Evolutionary conservation across 371 early-diverging fungal species (phyloP).

Genomic region (Mucor racemosus): DNA sequence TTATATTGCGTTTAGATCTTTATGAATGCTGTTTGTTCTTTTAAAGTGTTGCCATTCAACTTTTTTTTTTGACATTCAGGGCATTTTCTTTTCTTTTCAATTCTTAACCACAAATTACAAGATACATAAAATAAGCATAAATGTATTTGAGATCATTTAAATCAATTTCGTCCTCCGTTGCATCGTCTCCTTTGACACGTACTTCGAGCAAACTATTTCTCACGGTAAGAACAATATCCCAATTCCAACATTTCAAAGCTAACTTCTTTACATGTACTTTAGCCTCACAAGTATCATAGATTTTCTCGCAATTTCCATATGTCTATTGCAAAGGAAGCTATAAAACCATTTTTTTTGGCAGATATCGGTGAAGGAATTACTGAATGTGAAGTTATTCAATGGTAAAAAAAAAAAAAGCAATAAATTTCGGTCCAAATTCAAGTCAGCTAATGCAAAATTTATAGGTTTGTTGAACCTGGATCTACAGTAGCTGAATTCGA

Average conservation of each 20-base stretch:
- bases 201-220: slow-evolving; percentile 21
- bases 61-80: not conserved
- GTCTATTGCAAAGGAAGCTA: slow-evolving; percentile 36
- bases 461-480: slow-evolving; percentile 92
- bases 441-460: not conserved
- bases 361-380: slow-evolving; percentile 99
- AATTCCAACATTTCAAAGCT: not conserved
- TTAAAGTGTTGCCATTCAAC: not conserved
- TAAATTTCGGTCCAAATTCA: not conserved
- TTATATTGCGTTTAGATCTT: not conserved
- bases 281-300: not conserved
- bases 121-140: not conserved
- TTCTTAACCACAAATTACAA: not conserved
- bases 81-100: not conserved
- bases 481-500: slow-evolving; percentile 91
- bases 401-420: slow-evolving; percentile 58
- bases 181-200: slow-evolving; percentile 13
- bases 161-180: slow-evolving; percentile 14
- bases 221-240: slow-evolving; percentile 22
- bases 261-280: not conserved
- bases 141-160: slow-evolving; percentile 18
- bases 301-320: slow-evolving; percentile 42
- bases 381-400: slow-evolving; percentile 96
- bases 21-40: not conserved
- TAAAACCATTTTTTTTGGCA: slow-evolving; percentile 88